These are phyloP conservation scores for Astragalus membranaceus DNA, from an alignment of 306 rosid genomes.

Conservation along the genomic window DNA sequence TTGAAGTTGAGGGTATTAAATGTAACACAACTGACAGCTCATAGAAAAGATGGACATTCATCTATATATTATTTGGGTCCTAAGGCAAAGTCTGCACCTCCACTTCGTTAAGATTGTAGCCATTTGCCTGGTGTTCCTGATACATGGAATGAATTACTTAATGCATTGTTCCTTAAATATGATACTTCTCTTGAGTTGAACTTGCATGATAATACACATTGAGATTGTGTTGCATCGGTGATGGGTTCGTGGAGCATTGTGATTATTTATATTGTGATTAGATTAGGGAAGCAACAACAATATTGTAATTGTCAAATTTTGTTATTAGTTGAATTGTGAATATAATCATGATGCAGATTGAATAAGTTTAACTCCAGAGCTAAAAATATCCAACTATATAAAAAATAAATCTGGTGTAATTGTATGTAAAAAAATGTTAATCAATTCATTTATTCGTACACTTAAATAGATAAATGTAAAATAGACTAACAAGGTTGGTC, in stretches of 20 bases:
- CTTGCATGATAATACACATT: constrained; percentile 12
- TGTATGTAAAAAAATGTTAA: no score
- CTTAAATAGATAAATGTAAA: no score
- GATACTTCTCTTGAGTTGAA: constrained; percentile 15
- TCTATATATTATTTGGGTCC: constrained; percentile 66
- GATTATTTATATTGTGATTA: neutral
- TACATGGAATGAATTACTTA: constrained; percentile 78
- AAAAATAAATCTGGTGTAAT: no score
- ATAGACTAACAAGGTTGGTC: no score
- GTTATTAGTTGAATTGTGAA: neutral
- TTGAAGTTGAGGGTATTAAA: constrained; percentile 45
- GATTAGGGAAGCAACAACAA: neutral
- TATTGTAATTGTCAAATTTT: neutral
- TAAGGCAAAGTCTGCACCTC: constrained; percentile 34
- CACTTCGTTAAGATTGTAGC: constrained; percentile 82
- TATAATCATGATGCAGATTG: neutral
- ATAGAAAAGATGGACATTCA: constrained; percentile 70
- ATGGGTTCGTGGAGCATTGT: no score
- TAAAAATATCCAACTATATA: no score
- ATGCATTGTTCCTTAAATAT: constrained; percentile 48
- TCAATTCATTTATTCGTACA: no score
- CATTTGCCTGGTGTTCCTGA: constrained; percentile 96
- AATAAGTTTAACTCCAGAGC: no score
- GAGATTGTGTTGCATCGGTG: no score
- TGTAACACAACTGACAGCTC: constrained; percentile 62